phyloP scores from a whole-genome alignment of 2,329 filamentous ascomycete species.

The Penicillium sp. region DNA sequence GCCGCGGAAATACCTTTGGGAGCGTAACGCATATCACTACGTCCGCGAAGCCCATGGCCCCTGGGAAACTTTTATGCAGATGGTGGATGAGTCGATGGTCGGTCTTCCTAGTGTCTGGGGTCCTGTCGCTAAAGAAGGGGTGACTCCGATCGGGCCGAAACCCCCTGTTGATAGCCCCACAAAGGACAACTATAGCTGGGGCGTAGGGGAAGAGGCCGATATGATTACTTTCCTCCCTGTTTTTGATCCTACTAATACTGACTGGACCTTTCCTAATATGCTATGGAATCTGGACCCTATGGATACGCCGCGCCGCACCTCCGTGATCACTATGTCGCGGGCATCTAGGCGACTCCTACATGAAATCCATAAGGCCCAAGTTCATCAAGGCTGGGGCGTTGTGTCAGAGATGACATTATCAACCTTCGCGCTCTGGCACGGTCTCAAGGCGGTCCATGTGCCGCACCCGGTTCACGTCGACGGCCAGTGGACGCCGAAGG shows the following conservation, averaged over 20 bases:
- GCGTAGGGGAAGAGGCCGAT: constrained; percentile 71
- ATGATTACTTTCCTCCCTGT: constrained; percentile 74
- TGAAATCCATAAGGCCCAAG: constrained; percentile 32
- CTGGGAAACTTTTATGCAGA: constrained; percentile 4
- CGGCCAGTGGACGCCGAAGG: background rate
- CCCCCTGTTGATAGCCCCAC: constrained; percentile 59
- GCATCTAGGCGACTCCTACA: constrained; percentile 63
- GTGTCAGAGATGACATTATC: background rate
- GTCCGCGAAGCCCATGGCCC: constrained; percentile 6
- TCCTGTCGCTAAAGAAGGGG: constrained; percentile 8
- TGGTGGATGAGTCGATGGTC: constrained; percentile 1
- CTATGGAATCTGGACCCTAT: constrained; percentile 45
- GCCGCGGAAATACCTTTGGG: constrained; percentile 59
- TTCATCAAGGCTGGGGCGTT: background rate
- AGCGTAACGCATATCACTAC: constrained; percentile 57
- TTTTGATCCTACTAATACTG: constrained; percentile 69
- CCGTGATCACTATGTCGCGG: constrained; percentile 69
- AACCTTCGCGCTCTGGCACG: background rate
- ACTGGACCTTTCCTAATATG: constrained; percentile 55
- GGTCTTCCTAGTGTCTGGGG: constrained; percentile 6
- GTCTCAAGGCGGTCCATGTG: background rate
- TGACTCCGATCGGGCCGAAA: constrained; percentile 50
- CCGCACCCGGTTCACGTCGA: background rate
- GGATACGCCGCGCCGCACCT: constrained; percentile 67
- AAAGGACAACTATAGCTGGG: constrained; percentile 57